Evolutionary conservation across 2,329 filamentous ascomycete species (phyloP).

Genomic region (Fusarium udum): DNA sequence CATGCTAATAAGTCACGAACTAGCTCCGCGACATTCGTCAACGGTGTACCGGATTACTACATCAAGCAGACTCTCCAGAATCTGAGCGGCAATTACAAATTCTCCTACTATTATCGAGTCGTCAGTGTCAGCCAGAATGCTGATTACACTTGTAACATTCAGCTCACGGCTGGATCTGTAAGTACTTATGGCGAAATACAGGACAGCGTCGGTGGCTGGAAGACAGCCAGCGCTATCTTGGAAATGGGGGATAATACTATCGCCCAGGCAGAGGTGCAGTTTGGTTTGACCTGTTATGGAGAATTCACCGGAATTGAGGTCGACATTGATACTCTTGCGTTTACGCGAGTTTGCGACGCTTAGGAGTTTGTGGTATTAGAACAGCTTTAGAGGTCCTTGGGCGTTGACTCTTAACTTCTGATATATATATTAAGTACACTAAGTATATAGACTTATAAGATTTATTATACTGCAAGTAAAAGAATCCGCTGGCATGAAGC

Average conservation of each 20-base stretch:
- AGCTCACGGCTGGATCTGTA: not conserved
- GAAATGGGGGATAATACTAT: not conserved
- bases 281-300: not conserved
- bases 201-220: not conserved
- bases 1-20: not conserved
- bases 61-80: not conserved
- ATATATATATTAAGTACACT: too few species aligned
- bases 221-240: not conserved
- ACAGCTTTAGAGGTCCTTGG: too few species aligned
- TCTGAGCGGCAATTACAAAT: not conserved
- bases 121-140: accelerated
- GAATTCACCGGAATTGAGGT: not conserved
- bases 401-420: not conserved
- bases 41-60: not conserved
- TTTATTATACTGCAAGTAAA: accelerated
- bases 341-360: not conserved
- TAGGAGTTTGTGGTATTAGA: not conserved
- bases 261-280: not conserved
- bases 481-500: not conserved
- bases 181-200: accelerated
- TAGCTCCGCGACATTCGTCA: not conserved
- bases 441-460: accelerated
- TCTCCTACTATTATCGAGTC: not conserved
- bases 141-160: not conserved
- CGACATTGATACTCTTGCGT: not conserved